phyloP scores from a whole-genome alignment of 495 filamentous ascomycete genomes.

The Penicillium daleae region DNA sequence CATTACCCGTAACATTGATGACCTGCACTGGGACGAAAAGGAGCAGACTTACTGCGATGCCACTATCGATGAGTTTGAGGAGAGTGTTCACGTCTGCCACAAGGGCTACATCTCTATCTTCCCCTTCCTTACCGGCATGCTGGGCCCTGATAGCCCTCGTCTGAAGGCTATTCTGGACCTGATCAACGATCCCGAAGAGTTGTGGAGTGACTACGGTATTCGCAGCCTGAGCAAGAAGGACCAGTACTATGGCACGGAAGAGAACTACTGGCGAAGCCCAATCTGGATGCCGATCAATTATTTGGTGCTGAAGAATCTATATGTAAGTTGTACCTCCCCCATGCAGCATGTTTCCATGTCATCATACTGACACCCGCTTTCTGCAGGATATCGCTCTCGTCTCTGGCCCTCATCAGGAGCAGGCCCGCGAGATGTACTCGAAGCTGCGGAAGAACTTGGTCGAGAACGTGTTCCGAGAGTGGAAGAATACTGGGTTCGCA shows the following conservation, averaged over 20 bases:
- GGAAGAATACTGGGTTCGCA: conserved; percentile 91
- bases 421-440: conserved; percentile 74
- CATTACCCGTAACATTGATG: conserved; percentile 86
- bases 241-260: conserved; percentile 80
- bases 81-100: conserved; percentile 87
- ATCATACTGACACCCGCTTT: conserved; percentile 15
- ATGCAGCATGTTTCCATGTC: conserved; percentile 11
- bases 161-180: conserved; percentile 76
- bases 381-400: conserved; percentile 47
- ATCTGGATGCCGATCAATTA: conserved; percentile 99
- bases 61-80: conserved; percentile 94
- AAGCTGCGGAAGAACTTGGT: conserved; percentile 82
- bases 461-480: conserved; percentile 83
- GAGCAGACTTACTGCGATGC: conserved; percentile 89
- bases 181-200: conserved; percentile 76
- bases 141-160: conserved; percentile 70
- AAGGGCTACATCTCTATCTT: conserved; percentile 95
- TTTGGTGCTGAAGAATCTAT: conserved; percentile 77
- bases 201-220: conserved; percentile 86
- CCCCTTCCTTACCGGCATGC: conserved; percentile 83
- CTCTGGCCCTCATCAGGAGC: conserved; percentile 67
- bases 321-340: conserved; percentile 60
- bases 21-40: conserved; percentile 86
- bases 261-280: conserved; percentile 97
- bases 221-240: conserved; percentile 85